Conservation (phyloP, 208 protist species). For the Crithidia bombi region DNA sequence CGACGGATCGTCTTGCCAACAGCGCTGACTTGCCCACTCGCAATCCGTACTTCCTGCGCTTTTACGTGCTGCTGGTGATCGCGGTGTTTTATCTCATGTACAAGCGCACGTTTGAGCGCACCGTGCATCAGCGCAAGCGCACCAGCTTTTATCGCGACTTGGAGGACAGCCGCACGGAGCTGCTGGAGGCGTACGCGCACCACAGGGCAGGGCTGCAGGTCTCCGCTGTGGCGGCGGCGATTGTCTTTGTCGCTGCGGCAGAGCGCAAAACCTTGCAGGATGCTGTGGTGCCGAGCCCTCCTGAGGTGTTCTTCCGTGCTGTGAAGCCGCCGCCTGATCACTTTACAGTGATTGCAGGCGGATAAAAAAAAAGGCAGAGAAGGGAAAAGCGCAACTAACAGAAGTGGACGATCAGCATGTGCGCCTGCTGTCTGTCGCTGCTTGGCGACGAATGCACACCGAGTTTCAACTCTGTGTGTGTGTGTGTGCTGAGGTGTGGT, state of each 20-base stretch:
- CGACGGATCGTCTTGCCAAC: conserved; percentile 57
- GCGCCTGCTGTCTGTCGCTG: not conserved
- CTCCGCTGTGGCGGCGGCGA: conserved; percentile 57
- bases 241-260: conserved; percentile 66
- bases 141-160: conserved; percentile 59
- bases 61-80: conserved; percentile 50
- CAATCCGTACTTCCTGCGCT: conserved; percentile 46
- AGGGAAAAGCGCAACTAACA: not conserved
- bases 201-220: conserved; percentile 57
- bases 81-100: conserved; percentile 64
- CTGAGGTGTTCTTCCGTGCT: conserved; percentile 52
- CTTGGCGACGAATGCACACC: no score
- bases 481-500: no score
- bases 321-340: conserved; percentile 62
- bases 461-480: no score
- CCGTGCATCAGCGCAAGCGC: conserved; percentile 46
- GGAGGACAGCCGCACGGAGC: conserved; percentile 47
- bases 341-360: conserved; percentile 69
- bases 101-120: conserved; percentile 68
- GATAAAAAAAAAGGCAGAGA: conserved; percentile 8
- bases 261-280: conserved; percentile 47
- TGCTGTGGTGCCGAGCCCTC: conserved; percentile 45
- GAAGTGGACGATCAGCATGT: no score
- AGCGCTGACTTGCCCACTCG: conserved; percentile 71
- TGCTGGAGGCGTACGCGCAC: conserved; percentile 46